phyloP scores from a whole-genome alignment of 345 rosid genomes.

The Brassica cretica region DNA sequence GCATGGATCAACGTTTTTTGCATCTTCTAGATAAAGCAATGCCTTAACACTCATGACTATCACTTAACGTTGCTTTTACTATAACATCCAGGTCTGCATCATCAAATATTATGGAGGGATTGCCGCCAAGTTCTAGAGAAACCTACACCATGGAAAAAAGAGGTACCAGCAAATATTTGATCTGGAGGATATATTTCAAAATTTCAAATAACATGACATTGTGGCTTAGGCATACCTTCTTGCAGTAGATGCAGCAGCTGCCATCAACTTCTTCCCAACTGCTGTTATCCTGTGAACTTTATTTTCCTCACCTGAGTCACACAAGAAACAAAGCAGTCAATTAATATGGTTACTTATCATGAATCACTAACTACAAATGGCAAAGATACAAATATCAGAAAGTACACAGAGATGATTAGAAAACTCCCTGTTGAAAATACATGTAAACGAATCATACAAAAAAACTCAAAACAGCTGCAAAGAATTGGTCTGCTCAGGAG shows the following conservation, averaged over 20 bases:
- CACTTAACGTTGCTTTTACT: constrained; percentile 86
- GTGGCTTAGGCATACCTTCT: constrained; percentile 56
- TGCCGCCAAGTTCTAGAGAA: constrained; percentile 98
- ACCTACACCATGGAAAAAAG: constrained; percentile 46
- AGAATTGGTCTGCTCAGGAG: constrained; percentile 8
- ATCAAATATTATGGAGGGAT: constrained; percentile 94
- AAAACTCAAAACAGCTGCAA: constrained; percentile 1
- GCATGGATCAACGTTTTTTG: constrained; percentile 7
- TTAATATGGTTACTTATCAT: constrained; percentile 16
- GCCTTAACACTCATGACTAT: constrained; percentile 1
- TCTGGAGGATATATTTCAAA: neutral
- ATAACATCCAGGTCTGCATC: constrained; percentile 92
- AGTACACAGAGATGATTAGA: constrained; percentile 1
- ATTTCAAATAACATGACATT: constrained; percentile 10
- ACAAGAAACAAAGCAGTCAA: constrained; percentile 21
- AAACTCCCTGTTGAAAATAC: constrained; percentile 63
- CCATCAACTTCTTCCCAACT: constrained; percentile 97
- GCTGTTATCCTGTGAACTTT: constrained; percentile 93
- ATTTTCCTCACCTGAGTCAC: constrained; percentile 77
- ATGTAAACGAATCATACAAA: constrained; percentile 16
- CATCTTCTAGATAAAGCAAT: neutral
- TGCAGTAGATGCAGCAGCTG: constrained; percentile 89
- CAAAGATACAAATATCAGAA: constrained; percentile 9
- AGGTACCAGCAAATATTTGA: constrained; percentile 11
- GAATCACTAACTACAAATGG: constrained; percentile 14